phyloP scores from a whole-genome alignment of 345 rosid species.

The Xanthoceras sorbifolium region DNA sequence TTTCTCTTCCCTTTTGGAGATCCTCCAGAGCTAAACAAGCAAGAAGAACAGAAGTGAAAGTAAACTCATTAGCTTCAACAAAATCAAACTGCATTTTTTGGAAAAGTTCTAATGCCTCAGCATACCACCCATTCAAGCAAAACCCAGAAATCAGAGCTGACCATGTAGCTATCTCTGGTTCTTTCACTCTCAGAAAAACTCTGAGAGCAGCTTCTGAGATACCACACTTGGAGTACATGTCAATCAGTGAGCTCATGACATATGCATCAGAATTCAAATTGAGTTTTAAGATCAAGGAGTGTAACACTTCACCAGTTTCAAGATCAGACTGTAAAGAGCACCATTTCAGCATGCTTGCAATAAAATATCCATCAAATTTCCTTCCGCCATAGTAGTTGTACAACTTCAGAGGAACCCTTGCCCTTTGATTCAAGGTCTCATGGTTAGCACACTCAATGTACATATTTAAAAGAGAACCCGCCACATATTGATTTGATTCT shows the following conservation, averaged over 20 bases:
- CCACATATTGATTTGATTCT: slow-evolving; percentile 19
- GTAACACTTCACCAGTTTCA: slow-evolving; percentile 25
- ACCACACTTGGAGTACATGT: slow-evolving; percentile 36
- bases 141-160: slow-evolving; percentile 28
- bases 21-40: slow-evolving; percentile 30
- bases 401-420: slow-evolving; percentile 20
- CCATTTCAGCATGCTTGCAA: slow-evolving; percentile 37
- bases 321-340: slow-evolving; percentile 28
- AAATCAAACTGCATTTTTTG: slow-evolving; percentile 31
- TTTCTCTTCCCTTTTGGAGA: slow-evolving; percentile 32
- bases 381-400: slow-evolving; percentile 23
- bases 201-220: slow-evolving; percentile 26
- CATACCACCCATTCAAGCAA: slow-evolving; percentile 24
- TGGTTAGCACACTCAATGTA: slow-evolving; percentile 22
- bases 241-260: slow-evolving; percentile 27
- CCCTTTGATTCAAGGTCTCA: slow-evolving; percentile 16
- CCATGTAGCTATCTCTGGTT: slow-evolving; percentile 22
- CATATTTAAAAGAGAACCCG: slow-evolving; percentile 38
- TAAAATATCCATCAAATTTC: slow-evolving; percentile 12
- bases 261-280: slow-evolving; percentile 26
- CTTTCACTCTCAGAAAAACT: slow-evolving; percentile 21
- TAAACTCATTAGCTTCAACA: slow-evolving; percentile 32
- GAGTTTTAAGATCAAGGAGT: slow-evolving; percentile 26
- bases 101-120: slow-evolving; percentile 22
- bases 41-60: slow-evolving; percentile 31